These are phyloP conservation scores for Alliaria petiolata DNA, from an alignment of 345 rosid genomes.

Conservation along the genomic window DNA sequence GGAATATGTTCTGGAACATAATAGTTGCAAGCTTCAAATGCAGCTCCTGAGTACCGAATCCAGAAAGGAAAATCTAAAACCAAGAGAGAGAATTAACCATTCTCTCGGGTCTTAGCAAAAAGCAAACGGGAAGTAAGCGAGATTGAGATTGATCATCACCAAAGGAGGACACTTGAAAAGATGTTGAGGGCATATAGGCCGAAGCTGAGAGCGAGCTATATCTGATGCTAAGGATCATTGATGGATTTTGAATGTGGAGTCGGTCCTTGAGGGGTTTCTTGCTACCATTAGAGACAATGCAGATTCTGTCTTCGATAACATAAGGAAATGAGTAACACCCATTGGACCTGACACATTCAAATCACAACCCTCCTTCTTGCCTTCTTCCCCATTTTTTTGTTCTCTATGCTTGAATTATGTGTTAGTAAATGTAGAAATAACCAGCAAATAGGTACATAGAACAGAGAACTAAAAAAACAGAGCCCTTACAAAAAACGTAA, in stretches of 20 bases:
- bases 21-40: conserved; percentile 81
- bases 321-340: conserved; percentile 96
- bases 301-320: conserved; percentile 66
- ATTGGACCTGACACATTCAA: conserved; percentile 93
- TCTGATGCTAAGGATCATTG: conserved; percentile 74
- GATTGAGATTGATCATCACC: conserved; percentile 42
- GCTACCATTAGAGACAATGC: conserved; percentile 73
- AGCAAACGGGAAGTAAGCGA: background rate
- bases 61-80: conserved; percentile 89
- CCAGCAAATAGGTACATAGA: too few relatives aligned
- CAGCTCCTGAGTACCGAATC: conserved; percentile 82
- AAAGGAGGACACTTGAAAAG: conserved; percentile 84
- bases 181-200: conserved; percentile 87
- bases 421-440: too few relatives aligned
- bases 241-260: conserved; percentile 74
- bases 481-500: too few relatives aligned
- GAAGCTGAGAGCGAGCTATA: conserved; percentile 76
- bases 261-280: conserved; percentile 96
- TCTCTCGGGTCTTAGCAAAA: background rate
- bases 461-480: too few relatives aligned
- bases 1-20: conserved; percentile 96
- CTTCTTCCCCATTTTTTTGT: too few relatives aligned
- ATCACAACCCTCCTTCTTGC: too few relatives aligned
- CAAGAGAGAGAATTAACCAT: background rate
- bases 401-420: too few relatives aligned